These are phyloP conservation scores for Paxillus ammoniavirescens DNA, from an alignment of 768 basidiomycete genomes.

Conservation along the genomic window DNA sequence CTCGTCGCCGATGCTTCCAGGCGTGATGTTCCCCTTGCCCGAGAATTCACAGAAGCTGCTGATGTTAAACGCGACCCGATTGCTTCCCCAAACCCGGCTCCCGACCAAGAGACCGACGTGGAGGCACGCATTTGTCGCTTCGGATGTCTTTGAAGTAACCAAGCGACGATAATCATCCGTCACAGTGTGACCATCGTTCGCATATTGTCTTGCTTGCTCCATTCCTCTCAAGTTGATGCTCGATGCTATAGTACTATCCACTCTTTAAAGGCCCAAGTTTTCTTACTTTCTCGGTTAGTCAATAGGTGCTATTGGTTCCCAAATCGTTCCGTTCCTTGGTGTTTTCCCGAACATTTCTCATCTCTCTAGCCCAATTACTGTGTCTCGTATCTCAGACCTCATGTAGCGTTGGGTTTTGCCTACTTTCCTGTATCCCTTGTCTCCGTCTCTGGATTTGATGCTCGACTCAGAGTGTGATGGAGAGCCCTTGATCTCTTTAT, in stretches of 20 bases:
- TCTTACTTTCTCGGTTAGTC: neutral
- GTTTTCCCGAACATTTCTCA: neutral
- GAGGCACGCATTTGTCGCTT: constrained; percentile 12
- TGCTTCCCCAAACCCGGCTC: neutral
- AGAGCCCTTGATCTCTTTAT: neutral
- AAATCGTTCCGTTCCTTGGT: neutral
- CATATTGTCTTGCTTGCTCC: neutral
- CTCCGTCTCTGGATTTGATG: neutral
- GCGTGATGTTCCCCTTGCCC: neutral
- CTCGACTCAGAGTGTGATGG: neutral
- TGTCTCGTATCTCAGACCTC: neutral
- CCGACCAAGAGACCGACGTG: constrained; percentile 1
- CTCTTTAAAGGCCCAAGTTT: neutral
- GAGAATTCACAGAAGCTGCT: neutral
- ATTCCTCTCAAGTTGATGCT: neutral
- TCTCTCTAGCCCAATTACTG: neutral
- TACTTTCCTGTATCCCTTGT: neutral
- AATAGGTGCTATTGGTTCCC: neutral
- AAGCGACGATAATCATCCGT: neutral
- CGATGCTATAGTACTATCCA: neutral
- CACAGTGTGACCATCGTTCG: neutral
- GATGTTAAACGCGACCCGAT: constrained; percentile 1
- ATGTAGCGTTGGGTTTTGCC: neutral
- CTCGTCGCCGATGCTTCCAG: neutral
- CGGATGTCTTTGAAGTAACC: constrained; percentile 8